These are phyloP conservation scores for Russula sp. DNA, from an alignment of 768 basidiomycete species.

Conservation along the genomic window DNA sequence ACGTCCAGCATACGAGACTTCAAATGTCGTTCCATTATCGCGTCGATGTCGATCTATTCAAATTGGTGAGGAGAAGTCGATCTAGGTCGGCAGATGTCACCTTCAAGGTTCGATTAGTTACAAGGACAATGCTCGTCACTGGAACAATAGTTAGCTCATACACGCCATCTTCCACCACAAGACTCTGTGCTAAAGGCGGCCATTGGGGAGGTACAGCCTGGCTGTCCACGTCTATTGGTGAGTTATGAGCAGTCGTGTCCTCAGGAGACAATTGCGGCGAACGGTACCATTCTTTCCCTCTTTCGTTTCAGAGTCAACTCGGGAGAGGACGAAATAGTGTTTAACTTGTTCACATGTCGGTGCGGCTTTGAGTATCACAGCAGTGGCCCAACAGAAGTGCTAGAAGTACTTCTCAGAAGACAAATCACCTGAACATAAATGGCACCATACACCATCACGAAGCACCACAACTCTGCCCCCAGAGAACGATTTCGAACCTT, in stretches of 20 bases:
- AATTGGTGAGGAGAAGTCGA: slow-evolving; percentile 2
- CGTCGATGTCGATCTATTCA: slow-evolving; percentile 62
- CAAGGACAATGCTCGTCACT: slow-evolving; percentile 65
- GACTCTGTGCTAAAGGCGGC: slow-evolving; percentile 53
- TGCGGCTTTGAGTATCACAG: slow-evolving; percentile 63
- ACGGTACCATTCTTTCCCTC: slow-evolving; percentile 45
- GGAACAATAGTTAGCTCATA: slow-evolving; percentile 67
- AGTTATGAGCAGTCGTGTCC: not conserved
- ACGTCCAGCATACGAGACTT: slow-evolving; percentile 59
- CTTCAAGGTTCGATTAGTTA: slow-evolving; percentile 69
- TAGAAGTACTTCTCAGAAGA: slow-evolving; percentile 30
- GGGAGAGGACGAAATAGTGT: slow-evolving; percentile 63
- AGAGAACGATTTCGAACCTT: slow-evolving; percentile 61
- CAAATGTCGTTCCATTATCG: slow-evolving; percentile 58
- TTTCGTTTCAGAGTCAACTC: slow-evolving; percentile 62
- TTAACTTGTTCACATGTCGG: slow-evolving; percentile 44
- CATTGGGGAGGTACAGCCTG: slow-evolving; percentile 66
- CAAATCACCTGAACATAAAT: not conserved
- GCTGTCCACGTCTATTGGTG: slow-evolving; percentile 46
- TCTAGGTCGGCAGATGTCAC: slow-evolving; percentile 33
- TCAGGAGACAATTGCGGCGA: not conserved
- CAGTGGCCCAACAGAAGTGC: slow-evolving; percentile 72
- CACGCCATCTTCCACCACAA: slow-evolving; percentile 45
- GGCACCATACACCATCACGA: slow-evolving; percentile 64
- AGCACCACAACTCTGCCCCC: slow-evolving; percentile 80